Conservation (phyloP, 805 yeast species). For the Metschnikowia aberdeeniae region DNA sequence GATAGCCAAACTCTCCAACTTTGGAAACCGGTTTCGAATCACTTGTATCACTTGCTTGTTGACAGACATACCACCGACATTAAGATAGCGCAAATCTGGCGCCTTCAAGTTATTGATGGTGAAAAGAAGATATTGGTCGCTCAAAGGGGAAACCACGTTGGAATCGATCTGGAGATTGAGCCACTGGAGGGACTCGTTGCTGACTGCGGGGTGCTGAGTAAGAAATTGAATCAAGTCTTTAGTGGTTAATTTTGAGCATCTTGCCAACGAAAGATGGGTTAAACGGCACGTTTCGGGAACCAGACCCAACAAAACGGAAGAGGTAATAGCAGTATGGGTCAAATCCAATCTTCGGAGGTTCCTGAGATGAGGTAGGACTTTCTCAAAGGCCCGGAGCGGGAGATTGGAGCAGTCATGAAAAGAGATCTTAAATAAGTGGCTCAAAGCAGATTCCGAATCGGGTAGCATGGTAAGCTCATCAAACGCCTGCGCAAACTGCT, state of each 20-base stretch:
- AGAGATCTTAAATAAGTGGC: conserved; percentile 47
- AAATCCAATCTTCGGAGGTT: conserved; percentile 67
- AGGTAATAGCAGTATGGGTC: conserved; percentile 74
- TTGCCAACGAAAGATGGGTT: conserved; percentile 64
- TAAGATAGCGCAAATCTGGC: conserved; percentile 45
- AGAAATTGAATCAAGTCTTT: conserved; percentile 67
- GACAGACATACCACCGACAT: conserved; percentile 64
- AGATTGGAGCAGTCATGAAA: conserved; percentile 87
- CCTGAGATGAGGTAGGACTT: conserved; percentile 53
- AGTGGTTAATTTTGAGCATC: conserved; percentile 61
- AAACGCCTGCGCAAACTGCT: conserved; percentile 57
- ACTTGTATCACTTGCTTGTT: conserved; percentile 34
- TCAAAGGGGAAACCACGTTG: conserved; percentile 57
- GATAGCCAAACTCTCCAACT: conserved; percentile 41
- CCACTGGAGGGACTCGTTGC: conserved; percentile 53
- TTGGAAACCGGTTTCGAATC: conserved; percentile 37
- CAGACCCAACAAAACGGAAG: conserved; percentile 48
- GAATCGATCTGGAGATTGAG: conserved; percentile 61
- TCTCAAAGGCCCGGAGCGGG: conserved; percentile 50
- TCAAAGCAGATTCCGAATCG: conserved; percentile 4
- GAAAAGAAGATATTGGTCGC: conserved; percentile 44
- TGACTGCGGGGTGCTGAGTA: conserved; percentile 64
- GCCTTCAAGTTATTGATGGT: conserved; percentile 44
- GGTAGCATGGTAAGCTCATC: conserved; percentile 30
- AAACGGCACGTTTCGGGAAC: conserved; percentile 56